Evolutionary conservation across 192 early-diverging fungal species (phyloP).

Genomic region (Haplosporangium gracile): DNA sequence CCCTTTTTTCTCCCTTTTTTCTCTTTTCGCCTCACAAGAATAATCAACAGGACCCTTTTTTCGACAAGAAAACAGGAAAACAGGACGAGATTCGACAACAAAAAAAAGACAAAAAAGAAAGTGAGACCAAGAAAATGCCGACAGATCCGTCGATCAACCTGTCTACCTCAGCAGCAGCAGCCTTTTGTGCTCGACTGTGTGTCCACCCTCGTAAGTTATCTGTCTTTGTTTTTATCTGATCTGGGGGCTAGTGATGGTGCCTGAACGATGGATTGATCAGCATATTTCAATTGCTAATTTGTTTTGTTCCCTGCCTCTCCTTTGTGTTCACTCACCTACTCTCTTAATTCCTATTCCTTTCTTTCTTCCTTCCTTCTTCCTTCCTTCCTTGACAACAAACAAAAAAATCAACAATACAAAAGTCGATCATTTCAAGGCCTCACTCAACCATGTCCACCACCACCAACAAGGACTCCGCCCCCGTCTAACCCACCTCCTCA

Average conservation of each 20-base stretch:
- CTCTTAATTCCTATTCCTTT: too few species aligned
- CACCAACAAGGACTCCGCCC: neutral
- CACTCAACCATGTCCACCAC: neutral
- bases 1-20: too few species aligned
- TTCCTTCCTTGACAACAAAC: neutral
- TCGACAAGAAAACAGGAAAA: neutral
- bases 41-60: too few species aligned
- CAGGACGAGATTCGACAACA: neutral
- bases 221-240: neutral
- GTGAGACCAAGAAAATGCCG: neutral
- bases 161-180: conserved; percentile 37
- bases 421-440: conserved; percentile 4
- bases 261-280: neutral
- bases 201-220: conserved; percentile 43
- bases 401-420: neutral
- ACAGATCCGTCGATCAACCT: conserved; percentile 30
- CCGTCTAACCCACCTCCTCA: conserved; percentile 18
- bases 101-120: neutral
- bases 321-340: neutral
- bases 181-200: conserved; percentile 43
- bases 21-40: too few species aligned
- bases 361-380: too few species aligned
- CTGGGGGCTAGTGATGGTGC: neutral
- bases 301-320: neutral
- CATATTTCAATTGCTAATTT: neutral